phyloP scores from a whole-genome alignment of 2,329 filamentous ascomycete species.

The Colletotrichum coccodes region DNA sequence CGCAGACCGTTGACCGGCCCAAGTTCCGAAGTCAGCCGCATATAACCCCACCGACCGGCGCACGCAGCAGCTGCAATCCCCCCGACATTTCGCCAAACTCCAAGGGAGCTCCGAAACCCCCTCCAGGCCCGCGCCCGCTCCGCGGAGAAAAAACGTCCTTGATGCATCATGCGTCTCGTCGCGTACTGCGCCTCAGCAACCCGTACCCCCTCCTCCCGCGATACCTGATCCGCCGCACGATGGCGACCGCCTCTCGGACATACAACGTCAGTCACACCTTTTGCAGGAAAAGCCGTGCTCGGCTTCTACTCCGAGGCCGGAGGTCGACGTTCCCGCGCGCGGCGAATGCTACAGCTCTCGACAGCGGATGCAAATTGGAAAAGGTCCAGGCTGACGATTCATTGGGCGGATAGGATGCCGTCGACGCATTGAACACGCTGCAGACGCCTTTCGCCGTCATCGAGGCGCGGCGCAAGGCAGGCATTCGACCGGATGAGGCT shows the following conservation, averaged over 20 bases:
- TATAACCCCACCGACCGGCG: conserved; percentile 6
- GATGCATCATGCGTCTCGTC: conserved; percentile 34
- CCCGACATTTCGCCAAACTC: not conserved
- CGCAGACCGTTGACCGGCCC: not conserved
- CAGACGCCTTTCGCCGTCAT: conserved; percentile 89
- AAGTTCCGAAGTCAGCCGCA: conserved; percentile 14
- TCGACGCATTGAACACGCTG: conserved; percentile 86
- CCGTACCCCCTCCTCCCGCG: not conserved
- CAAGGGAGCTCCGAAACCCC: not conserved
- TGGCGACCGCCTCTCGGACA: conserved; percentile 24
- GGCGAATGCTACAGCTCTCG: not conserved
- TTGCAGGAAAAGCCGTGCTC: not conserved
- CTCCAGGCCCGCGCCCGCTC: not conserved
- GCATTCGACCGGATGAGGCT: conserved; percentile 74
- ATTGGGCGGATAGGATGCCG: conserved; percentile 76
- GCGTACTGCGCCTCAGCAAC: conserved; percentile 20
- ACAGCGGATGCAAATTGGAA: not conserved
- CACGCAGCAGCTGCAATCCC: not conserved
- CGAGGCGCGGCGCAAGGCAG: conserved; percentile 80
- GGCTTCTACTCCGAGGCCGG: conserved; percentile 15
- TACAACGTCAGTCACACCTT: conserved; percentile 27
- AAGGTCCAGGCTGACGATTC: not conserved
- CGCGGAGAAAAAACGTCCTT: conserved; percentile 1
- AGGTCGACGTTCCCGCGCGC: not conserved
- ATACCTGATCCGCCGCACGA: conserved; percentile 13